Evolutionary conservation across 2,329 filamentous ascomycete species (phyloP), one percentile per base, ranked within the genome.

Genomic region (Colletotrichum horii): DNA sequence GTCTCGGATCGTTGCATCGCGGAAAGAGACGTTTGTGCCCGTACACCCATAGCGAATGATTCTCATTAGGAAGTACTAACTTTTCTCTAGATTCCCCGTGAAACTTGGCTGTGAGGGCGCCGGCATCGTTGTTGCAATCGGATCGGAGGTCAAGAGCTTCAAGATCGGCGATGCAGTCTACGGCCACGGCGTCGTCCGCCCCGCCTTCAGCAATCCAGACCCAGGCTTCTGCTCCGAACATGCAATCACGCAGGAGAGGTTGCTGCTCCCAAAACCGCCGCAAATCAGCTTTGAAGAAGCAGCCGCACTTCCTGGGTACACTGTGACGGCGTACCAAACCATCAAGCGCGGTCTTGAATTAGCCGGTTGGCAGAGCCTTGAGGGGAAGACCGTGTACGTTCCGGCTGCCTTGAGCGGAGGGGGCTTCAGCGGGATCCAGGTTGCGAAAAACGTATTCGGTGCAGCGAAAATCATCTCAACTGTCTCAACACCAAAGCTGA

Each of bases 371-470:
- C 82, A 82, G 48, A 83, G 78, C 22, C 84, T 91, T 0, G 80
- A 85, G 24, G 89, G 88, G 11, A 89, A 88, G 81, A 90, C 88
- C 3, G 88, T 89, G 2, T 89, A 89, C 73, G 83, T 91, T 8
- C 85, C 88, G 0, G 90, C 83, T 4, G 89, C 86, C 1, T 83
- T 91, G 48, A 86, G 89, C 69, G 87, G 85, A 1, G 87, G 86
- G 0, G 89, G 90, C 0, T 82, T 84, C 4, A 80, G 87, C 30
- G 87, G 82, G 0, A 84, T 87, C 30, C 89, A 91, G 80, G 79
- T 91, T 3, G 87, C 89, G 4, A 89, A 88, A 77, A 87, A 88
- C 34, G 83, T 87, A 4, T 90, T 88, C 64, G 84, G 86, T 1
- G 89, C 86, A 2, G 80, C 80, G 0, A 85, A 83, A 62, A 82